Base-by-base conservation (phyloP, 495 filamentous ascomycete genomes). In the Hypoxylon crocopeplum region DNA sequence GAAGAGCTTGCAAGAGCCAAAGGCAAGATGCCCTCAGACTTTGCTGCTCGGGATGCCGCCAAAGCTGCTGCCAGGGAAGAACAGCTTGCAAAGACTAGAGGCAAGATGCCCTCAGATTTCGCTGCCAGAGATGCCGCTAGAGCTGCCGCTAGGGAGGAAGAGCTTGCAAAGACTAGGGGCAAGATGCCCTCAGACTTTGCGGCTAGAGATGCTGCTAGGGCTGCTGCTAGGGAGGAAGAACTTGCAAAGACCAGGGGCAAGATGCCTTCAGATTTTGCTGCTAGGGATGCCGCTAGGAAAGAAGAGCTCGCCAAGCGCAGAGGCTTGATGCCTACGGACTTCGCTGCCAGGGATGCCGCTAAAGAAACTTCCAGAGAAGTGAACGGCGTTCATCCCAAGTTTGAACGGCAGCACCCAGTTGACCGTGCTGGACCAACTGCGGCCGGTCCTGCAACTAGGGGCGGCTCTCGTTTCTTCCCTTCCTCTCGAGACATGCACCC, bases 381-480 rank as follows among this genome's bases (percentile, higher is more conserved):
- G 21, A 62, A 62, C 34, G 52, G 59, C 12, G 20, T 27, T 68
- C 59, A 57, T 57, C 48, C 72, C 73, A 56, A 75, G 70, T 39
- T 76, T 72, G 51, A 59, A 68, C 17, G 78, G 74, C 42, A 70
- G 41, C 15, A 68, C 66, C 33, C 49, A 19, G 29, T 69, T n/a
- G 71, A 73, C 37, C 72, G 76, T 17, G 68, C 75, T 45, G 70
- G 58, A 30, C 74, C 67, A 47, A 69, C 76, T 22, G 70, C 74
- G 25, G 34, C 59, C 11, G 69, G 66, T 15, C 81, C 42, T 8
- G 7, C 54, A 1, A 33, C 46, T 7, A 59, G 66, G 15, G 64
- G 86, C 42, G 81, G 82, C 48, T 89, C 86, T 17, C 75, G 89
- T 21, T 93, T 91, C 71, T 93, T 93, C 76, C 89, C 89, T 11